A percentile compares a stretch with the other conserved stretches of the same genome.
phyloP scores from a whole-genome alignment of 371 early-diverging fungal species.

The Umbelopsis sp. region DNA sequence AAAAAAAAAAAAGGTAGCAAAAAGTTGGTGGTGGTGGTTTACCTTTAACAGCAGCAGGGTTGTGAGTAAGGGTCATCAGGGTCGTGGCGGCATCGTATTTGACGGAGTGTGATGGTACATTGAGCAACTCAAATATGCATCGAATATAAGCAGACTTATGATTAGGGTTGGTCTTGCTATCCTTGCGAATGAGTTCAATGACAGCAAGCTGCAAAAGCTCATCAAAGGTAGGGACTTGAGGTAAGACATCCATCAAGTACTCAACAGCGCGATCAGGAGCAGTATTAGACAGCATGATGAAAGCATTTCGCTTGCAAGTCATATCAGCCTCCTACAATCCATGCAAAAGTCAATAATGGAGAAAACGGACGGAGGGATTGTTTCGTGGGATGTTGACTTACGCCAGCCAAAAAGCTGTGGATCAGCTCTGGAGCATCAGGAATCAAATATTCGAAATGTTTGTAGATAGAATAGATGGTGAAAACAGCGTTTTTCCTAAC shows the following conservation, averaged over 20 bases:
- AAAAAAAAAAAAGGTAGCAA: too few species aligned
- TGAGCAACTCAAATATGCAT: constrained; percentile 84
- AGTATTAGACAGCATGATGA: constrained; percentile 86
- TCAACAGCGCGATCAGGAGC: constrained; percentile 81
- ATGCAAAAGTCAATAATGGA: neutral
- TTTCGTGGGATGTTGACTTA: constrained; percentile 27
- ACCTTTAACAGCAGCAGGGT: constrained; percentile 90
- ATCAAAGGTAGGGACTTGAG: constrained; percentile 81
- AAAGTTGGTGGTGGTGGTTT: constrained; percentile 4
- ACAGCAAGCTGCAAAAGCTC: constrained; percentile 91
- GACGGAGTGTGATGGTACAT: constrained; percentile 83
- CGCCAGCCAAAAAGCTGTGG: constrained; percentile 71
- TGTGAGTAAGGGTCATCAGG: constrained; percentile 83
- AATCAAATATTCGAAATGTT: constrained; percentile 85
- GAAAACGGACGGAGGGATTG: neutral
- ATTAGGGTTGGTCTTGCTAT: constrained; percentile 73
- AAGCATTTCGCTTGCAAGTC: constrained; percentile 93
- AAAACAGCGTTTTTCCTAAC: constrained; percentile 98
- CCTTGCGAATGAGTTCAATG: constrained; percentile 94
- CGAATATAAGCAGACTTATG: constrained; percentile 82
- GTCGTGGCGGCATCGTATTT: constrained; percentile 97
- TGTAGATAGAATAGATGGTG: constrained; percentile 89
- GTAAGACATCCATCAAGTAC: constrained; percentile 76
- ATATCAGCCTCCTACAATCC: constrained; percentile 83
- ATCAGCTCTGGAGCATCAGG: constrained; percentile 96